Conservation (phyloP, 495 filamentous ascomycete species). For the Aspergillus indologenus region DNA sequence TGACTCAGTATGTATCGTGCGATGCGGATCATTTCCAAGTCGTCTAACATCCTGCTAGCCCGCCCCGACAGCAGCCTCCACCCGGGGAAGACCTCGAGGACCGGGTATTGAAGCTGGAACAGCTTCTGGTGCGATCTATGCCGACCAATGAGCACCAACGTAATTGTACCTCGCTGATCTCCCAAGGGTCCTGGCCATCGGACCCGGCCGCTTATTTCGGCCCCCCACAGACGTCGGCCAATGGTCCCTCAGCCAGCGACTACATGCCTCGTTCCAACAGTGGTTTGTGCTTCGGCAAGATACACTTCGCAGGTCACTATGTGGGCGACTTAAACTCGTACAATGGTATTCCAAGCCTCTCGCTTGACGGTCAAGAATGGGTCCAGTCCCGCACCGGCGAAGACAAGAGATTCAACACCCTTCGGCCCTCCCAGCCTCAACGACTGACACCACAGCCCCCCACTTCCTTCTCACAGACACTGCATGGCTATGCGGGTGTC, state of each 20-base stretch:
- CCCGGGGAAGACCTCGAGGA: background rate
- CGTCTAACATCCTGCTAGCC: background rate
- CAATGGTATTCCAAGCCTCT: slow-evolving; percentile 3
- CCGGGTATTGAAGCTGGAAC: background rate
- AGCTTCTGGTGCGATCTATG: slow-evolving; percentile 1
- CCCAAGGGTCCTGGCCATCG: background rate
- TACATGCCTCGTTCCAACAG: background rate
- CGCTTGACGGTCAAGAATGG: slow-evolving; percentile 4
- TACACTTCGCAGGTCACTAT: slow-evolving; percentile 5
- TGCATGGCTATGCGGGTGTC: background rate
- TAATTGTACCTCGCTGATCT: background rate
- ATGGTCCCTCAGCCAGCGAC: background rate
- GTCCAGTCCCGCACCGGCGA: slow-evolving; percentile 3
- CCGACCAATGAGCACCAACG: slow-evolving; percentile 1
- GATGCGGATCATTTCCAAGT: background rate
- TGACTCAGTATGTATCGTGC: background rate
- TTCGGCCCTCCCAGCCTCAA: background rate
- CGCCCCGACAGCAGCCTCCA: background rate
- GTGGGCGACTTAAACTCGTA: background rate
- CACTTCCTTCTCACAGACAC: background rate
- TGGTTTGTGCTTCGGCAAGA: slow-evolving; percentile 7
- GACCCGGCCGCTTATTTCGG: background rate
- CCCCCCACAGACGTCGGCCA: background rate
- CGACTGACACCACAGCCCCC: background rate
- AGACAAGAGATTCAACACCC: background rate